phyloP scores from a whole-genome alignment of 257 asterid genomes.

The Nemophila menziesii region DNA sequence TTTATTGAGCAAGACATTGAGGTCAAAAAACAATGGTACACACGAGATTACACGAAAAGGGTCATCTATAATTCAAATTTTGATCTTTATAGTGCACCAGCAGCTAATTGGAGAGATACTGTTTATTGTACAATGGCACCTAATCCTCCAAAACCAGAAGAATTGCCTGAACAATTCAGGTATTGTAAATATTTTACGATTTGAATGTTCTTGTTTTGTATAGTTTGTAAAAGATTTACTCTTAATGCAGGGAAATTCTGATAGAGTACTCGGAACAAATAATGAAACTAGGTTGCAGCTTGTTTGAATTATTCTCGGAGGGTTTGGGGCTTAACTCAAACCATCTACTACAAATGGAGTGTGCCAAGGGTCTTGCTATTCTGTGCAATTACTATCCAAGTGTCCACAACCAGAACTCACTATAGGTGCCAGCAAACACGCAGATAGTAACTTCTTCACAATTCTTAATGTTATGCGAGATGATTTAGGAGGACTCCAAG shows the following conservation, averaged over 20 bases:
- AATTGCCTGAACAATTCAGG: conserved; percentile 1
- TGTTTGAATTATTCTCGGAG: conserved; percentile 8
- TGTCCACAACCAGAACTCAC: conserved; percentile 11
- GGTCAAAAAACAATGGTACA: conserved; percentile 1
- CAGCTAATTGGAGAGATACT: conserved; percentile 8
- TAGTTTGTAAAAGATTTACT: background rate
- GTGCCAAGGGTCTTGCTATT: conserved; percentile 9
- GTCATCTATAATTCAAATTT: conserved; percentile 3
- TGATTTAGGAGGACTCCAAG: conserved; percentile 11
- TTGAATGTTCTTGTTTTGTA: no score
- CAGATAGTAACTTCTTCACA: conserved; percentile 8
- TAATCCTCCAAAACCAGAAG: conserved; percentile 1
- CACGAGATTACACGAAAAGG: background rate
- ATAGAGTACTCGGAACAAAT: conserved; percentile 1
- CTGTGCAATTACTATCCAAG: conserved; percentile 8
- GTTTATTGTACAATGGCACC: background rate
- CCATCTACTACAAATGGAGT: conserved; percentile 2
- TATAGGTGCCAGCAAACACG: conserved; percentile 6
- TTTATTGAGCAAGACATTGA: conserved; percentile 7
- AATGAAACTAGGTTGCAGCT: conserved; percentile 1
- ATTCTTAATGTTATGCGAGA: conserved; percentile 12
- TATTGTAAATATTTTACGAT: background rate
- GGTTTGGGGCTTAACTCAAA: conserved; percentile 4
- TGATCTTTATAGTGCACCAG: conserved; percentile 1
- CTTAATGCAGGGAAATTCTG: conserved; percentile 5